phyloP scores from a whole-genome alignment of 768 basidiomycete genomes.

The Melanogaster broomeanus region DNA sequence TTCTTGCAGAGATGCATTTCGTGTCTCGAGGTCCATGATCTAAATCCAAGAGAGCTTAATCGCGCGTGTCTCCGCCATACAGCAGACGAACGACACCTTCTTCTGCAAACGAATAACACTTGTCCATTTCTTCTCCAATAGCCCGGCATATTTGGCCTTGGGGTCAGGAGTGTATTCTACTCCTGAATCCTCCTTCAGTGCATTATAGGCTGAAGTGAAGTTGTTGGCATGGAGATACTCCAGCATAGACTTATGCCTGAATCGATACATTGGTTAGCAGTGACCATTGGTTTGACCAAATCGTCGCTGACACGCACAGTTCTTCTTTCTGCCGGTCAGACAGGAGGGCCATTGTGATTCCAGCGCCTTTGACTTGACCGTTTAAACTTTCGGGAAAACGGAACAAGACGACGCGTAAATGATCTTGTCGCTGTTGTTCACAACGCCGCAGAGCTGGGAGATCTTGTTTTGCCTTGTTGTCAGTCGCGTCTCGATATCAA shows the following conservation, averaged over 20 bases:
- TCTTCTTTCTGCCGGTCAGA: conserved; percentile 50
- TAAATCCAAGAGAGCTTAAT: conserved; percentile 32
- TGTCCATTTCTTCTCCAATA: conserved; percentile 98
- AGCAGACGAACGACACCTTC: conserved; percentile 56
- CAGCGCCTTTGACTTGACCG: conserved; percentile 9
- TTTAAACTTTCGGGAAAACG: conserved; percentile 2
- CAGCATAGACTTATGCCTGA: conserved; percentile 78
- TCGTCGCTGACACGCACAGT: conserved; percentile 37
- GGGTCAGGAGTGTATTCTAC: conserved; percentile 78
- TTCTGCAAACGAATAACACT: conserved; percentile 94
- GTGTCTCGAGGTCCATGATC: conserved; percentile 95
- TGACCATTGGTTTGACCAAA: conserved; percentile 8
- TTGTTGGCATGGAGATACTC: conserved; percentile 73
- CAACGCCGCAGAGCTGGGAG: conserved; percentile 7
- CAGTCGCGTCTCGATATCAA: neutral
- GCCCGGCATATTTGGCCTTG: conserved; percentile 81
- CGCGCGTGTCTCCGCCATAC: conserved; percentile 1
- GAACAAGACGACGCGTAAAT: conserved; percentile 14
- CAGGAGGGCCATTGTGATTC: conserved; percentile 39
- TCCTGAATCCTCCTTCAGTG: conserved; percentile 54
- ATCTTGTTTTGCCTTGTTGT: conserved; percentile 37
- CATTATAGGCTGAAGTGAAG: conserved; percentile 62
- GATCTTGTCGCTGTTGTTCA: conserved; percentile 14
- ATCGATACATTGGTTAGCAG: conserved; percentile 15
- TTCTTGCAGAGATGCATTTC: conserved; percentile 80